Percentiles rank a stretch among this genome's conserved stretches.
phyloP scores from a whole-genome alignment of 1,284 basidiomycete species.

The Leccinum fuscescens region DNA sequence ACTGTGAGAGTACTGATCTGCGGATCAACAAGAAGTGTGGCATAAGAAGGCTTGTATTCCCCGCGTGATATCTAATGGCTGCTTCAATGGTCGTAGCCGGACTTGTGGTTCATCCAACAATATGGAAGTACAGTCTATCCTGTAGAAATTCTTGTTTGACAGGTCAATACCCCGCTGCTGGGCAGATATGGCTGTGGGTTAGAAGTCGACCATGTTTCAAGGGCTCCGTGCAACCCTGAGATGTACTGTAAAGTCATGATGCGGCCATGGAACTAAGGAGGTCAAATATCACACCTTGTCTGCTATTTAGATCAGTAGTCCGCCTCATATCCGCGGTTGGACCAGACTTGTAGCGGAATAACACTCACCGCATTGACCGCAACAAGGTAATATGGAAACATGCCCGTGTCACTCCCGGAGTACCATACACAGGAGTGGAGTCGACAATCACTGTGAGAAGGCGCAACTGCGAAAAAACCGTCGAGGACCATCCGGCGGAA shows the following conservation, averaged over 20 bases:
- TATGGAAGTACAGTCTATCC: background rate
- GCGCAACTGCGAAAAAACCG: background rate
- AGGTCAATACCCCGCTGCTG: background rate
- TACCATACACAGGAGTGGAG: background rate
- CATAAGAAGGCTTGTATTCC: background rate
- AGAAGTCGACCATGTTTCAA: background rate
- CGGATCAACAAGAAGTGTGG: background rate
- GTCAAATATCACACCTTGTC: background rate
- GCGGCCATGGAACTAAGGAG: background rate
- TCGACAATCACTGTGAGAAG: background rate
- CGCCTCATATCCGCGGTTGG: background rate
- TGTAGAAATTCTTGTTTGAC: background rate
- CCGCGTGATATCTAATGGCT: background rate
- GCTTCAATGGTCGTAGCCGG: background rate
- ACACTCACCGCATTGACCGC: background rate
- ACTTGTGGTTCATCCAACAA: background rate
- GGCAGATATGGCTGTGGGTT: background rate
- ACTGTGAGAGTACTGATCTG: background rate
- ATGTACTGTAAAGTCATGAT: background rate
- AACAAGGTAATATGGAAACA: background rate
- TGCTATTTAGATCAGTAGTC: background rate
- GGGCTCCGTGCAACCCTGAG: background rate
- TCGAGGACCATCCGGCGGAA: background rate
- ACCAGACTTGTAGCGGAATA: background rate
- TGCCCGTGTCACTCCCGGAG: background rate